Percentiles rank a stretch among this genome's conserved stretches.
Conservation (phyloP, 1,139 yeast species). For the Kurtzmaniella quercitrusa region DNA sequence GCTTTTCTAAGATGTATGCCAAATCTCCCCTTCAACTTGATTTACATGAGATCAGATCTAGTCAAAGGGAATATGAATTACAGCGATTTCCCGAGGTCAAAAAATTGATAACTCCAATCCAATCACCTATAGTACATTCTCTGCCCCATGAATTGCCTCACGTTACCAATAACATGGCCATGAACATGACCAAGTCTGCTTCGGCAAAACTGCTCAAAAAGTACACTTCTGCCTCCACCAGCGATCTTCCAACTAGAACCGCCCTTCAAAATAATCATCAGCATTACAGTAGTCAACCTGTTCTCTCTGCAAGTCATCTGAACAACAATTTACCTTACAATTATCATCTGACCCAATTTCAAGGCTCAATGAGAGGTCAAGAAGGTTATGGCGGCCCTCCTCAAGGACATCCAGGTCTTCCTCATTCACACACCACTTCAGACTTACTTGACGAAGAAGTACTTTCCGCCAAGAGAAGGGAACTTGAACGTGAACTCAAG, state of each 20-base stretch:
- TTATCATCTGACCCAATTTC: background rate
- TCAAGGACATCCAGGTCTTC: background rate
- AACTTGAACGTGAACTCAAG: conserved; percentile 37
- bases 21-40: background rate
- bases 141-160: background rate
- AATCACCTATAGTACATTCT: background rate
- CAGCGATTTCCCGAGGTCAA: conserved; percentile 1
- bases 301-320: background rate
- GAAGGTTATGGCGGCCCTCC: no score
- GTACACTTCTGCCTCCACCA: conserved; percentile 13
- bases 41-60: background rate
- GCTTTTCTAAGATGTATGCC: background rate
- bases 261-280: conserved; percentile 12
- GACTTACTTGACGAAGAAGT: conserved; percentile 22
- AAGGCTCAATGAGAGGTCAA: background rate
- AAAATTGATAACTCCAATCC: background rate
- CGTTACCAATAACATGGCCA: no score
- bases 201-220: conserved; percentile 5
- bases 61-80: conserved; percentile 1
- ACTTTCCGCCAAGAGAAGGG: conserved; percentile 31
- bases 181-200: background rate
- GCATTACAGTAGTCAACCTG: conserved; percentile 2
- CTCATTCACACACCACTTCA: conserved; percentile 1
- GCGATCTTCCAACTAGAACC: background rate
- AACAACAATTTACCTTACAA: background rate